A percentile compares a stretch with the other conserved stretches of the same genome.
phyloP scores from a whole-genome alignment of 2,329 filamentous ascomycete genomes.

The Karstenula rhodostoma region DNA sequence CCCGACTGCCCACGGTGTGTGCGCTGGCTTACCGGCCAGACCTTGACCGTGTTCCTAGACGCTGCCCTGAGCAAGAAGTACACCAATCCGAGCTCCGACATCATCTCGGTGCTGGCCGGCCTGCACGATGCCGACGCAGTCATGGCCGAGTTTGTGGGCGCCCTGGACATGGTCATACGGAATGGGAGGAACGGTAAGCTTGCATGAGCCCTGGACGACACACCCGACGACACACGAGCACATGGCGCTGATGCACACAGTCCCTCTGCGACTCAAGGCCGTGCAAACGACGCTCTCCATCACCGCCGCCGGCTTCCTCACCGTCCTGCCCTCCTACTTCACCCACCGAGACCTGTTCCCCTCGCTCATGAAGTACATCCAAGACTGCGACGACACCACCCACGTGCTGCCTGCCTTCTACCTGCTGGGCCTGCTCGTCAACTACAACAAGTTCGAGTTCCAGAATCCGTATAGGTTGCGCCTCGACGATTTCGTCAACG shows the following conservation, averaged over 20 bases:
- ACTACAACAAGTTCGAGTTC: constrained; percentile 99
- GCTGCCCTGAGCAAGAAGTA: constrained; percentile 87
- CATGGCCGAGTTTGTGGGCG: constrained; percentile 86
- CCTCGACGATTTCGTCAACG: constrained; percentile 94
- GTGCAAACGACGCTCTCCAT: constrained; percentile 83
- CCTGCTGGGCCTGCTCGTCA: constrained; percentile 85
- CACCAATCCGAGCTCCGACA: constrained; percentile 92
- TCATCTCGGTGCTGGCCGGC: constrained; percentile 88
- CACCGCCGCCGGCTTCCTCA: constrained; percentile 93
- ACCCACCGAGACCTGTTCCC: constrained; percentile 95
- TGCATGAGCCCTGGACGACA: too few relatives aligned
- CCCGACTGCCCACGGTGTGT: constrained; percentile 2
- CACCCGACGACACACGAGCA: background rate
- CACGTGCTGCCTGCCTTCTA: constrained; percentile 76
- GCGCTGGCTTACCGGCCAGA: constrained; percentile 67
- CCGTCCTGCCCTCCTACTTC: constrained; percentile 91
- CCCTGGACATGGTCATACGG: constrained; percentile 82
- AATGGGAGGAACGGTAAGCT: constrained; percentile 74
- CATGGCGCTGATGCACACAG: constrained; percentile 54
- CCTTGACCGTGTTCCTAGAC: constrained; percentile 85
- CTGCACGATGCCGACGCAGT: constrained; percentile 86
- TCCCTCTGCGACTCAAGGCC: constrained; percentile 79
- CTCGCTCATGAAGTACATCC: constrained; percentile 91
- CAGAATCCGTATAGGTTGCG: constrained; percentile 95
- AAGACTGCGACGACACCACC: constrained; percentile 73